Percentiles rank a stretch among this genome's conserved stretches.
Conservation (phyloP, 2,329 filamentous ascomycete genomes). For the Cercospora zeina region DNA sequence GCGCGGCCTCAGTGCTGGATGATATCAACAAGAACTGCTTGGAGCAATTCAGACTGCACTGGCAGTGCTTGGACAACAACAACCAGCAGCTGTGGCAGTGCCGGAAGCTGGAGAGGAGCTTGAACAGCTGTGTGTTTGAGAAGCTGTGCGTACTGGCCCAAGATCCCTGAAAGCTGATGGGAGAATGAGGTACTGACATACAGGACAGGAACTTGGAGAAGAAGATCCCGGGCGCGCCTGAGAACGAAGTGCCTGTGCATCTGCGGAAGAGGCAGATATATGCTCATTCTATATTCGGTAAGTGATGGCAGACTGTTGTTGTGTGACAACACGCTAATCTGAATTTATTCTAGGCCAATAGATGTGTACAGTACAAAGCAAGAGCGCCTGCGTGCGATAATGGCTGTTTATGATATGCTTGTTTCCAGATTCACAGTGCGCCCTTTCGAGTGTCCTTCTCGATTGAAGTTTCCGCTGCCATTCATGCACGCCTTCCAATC, state of each 20-base stretch:
- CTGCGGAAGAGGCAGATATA: conserved; percentile 50
- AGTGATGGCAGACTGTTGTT: neutral
- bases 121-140: conserved; percentile 95
- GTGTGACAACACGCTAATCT: neutral
- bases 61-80: conserved; percentile 93
- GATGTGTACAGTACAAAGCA: conserved; percentile 19
- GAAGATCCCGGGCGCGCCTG: conserved; percentile 53
- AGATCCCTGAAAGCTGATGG: neutral
- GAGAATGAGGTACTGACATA: conserved; percentile 10
- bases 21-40: conserved; percentile 97
- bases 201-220: conserved; percentile 52
- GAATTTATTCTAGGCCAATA: conserved; percentile 17
- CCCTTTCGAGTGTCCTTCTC: neutral
- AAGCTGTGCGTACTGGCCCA: conserved; percentile 70
- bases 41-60: conserved; percentile 86
- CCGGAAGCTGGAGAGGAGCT: conserved; percentile 77
- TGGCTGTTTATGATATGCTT: neutral
- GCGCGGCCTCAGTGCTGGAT: conserved; percentile 92
- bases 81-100: conserved; percentile 99
- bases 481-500: neutral
- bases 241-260: conserved; percentile 52
- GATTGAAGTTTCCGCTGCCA: neutral
- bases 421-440: neutral
- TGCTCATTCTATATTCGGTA: conserved; percentile 23
- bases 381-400: neutral